A percentile compares a stretch with the other conserved stretches of the same genome.
phyloP scores from a whole-genome alignment of 495 filamentous ascomycete species.

The Penicillium canariense region DNA sequence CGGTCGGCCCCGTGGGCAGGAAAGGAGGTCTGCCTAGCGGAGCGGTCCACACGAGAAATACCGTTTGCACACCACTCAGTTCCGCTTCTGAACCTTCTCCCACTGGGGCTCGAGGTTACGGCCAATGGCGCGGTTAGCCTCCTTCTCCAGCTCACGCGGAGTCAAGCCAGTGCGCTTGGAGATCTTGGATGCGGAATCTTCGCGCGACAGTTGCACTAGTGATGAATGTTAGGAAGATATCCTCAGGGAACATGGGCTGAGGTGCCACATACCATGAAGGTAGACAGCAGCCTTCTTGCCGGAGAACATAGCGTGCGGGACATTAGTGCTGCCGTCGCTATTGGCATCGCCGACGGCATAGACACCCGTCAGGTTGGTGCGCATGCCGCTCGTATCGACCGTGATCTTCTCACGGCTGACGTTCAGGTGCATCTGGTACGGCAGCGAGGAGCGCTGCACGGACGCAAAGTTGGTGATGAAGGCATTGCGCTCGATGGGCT shows the following conservation, averaged over 20 bases:
- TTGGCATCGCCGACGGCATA: constrained; percentile 58
- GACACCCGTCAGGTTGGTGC: constrained; percentile 49
- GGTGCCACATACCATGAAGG: constrained; percentile 48
- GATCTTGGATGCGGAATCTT: constrained; percentile 34
- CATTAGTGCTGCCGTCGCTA: constrained; percentile 55
- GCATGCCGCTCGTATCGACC: constrained; percentile 38
- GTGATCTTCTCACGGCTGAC: constrained; percentile 46
- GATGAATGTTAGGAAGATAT: constrained; percentile 1
- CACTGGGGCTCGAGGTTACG: constrained; percentile 29
- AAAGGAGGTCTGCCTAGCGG: background rate
- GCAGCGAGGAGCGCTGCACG: constrained; percentile 39
- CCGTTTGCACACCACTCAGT: background rate
- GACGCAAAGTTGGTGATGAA: constrained; percentile 51
- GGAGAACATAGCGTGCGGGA: constrained; percentile 58
- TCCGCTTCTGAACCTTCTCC: constrained; percentile 2
- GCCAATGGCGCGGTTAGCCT: constrained; percentile 33
- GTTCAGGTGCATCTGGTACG: constrained; percentile 39
- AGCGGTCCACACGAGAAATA: background rate
- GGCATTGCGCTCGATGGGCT: constrained; percentile 41
- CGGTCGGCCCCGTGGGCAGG: no score
- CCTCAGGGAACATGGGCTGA: background rate
- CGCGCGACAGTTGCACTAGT: constrained; percentile 36
- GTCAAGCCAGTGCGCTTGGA: constrained; percentile 28
- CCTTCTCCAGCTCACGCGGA: constrained; percentile 26
- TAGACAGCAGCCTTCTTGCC: constrained; percentile 57